These are phyloP conservation scores for Colletotrichum endophyticum DNA, from an alignment of 2,329 filamentous ascomycete species.

Conservation along the genomic window DNA sequence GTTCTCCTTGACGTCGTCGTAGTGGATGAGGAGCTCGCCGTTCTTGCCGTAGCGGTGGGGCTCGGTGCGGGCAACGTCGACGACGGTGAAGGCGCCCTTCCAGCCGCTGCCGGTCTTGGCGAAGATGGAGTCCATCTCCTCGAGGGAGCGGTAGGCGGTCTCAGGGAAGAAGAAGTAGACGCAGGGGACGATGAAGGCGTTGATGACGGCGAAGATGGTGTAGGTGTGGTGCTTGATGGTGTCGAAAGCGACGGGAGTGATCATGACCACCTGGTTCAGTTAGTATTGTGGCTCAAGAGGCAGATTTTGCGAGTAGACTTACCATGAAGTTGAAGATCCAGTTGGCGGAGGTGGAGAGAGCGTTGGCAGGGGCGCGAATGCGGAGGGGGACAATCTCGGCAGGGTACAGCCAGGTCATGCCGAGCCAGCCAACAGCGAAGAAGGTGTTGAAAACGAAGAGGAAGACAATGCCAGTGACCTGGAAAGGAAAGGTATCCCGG, in stretches of 20 bases:
- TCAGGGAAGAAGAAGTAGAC: conserved; percentile 70
- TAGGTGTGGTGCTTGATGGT: conserved; percentile 66
- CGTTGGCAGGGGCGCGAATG: conserved; percentile 65
- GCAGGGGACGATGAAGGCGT: conserved; percentile 61
- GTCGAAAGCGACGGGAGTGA: conserved; percentile 63
- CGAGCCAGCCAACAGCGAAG: conserved; percentile 65
- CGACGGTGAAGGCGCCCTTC: conserved; percentile 43
- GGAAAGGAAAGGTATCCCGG: conserved; percentile 23
- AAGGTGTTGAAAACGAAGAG: conserved; percentile 68
- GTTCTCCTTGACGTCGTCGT: conserved; percentile 45
- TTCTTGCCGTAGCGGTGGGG: conserved; percentile 64
- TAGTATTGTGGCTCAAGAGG: neutral
- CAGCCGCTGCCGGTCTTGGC: conserved; percentile 47
- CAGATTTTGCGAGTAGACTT: neutral
- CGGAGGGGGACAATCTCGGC: conserved; percentile 65
- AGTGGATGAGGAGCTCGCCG: conserved; percentile 58
- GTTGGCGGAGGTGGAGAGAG: conserved; percentile 58
- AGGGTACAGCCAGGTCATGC: conserved; percentile 67
- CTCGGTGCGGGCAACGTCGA: conserved; percentile 47
- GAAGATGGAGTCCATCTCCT: conserved; percentile 72
- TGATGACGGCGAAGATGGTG: conserved; percentile 71
- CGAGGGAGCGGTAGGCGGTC: conserved; percentile 66
- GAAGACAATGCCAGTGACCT: conserved; percentile 46
- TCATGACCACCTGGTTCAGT: conserved; percentile 58
- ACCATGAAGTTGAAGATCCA: conserved; percentile 69